phyloP scores from a whole-genome alignment of 352 stramenopile species.

The Aphanomyces stellatus region DNA sequence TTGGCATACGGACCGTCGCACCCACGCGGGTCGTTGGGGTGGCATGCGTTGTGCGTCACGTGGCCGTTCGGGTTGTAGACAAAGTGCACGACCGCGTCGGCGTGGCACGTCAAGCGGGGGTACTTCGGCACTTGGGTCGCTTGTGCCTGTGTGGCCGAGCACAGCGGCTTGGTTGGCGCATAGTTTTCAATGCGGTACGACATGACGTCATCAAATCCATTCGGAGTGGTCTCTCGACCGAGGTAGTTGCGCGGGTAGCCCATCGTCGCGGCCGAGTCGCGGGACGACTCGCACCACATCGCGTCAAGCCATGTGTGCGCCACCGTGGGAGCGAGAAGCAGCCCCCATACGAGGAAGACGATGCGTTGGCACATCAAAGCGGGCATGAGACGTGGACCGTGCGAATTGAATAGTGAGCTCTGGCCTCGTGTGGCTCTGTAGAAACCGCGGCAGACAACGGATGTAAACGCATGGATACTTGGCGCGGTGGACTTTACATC shows the following conservation, averaged over 20 bases:
- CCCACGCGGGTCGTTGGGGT: conserved; percentile 1
- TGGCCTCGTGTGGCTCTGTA: no score
- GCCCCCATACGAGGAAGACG: no score
- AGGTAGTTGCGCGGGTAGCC: conserved; percentile 10
- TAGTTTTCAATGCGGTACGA: conserved; percentile 11
- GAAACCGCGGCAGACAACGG: no score
- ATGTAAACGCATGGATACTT: no score
- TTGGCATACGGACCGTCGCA: conserved; percentile 3
- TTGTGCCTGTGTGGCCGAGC: neutral
- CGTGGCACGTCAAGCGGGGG: neutral
- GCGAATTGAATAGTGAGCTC: no score
- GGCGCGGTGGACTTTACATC: no score
- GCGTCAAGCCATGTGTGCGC: conserved; percentile 7
- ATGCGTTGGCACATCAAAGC: no score
- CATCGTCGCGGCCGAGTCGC: neutral
- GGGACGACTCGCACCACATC: neutral
- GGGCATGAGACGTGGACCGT: no score
- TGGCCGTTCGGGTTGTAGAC: conserved; percentile 12
- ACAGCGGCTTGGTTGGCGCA: neutral
- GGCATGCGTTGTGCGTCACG: conserved; percentile 1
- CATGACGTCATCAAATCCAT: conserved; percentile 6
- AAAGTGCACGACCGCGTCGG: neutral
- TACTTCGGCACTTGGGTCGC: neutral
- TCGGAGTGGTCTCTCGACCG: neutral
- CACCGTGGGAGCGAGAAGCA: neutral